phyloP scores from a whole-genome alignment of 345 rosid genomes.

The Gossypium stocksii region DNA sequence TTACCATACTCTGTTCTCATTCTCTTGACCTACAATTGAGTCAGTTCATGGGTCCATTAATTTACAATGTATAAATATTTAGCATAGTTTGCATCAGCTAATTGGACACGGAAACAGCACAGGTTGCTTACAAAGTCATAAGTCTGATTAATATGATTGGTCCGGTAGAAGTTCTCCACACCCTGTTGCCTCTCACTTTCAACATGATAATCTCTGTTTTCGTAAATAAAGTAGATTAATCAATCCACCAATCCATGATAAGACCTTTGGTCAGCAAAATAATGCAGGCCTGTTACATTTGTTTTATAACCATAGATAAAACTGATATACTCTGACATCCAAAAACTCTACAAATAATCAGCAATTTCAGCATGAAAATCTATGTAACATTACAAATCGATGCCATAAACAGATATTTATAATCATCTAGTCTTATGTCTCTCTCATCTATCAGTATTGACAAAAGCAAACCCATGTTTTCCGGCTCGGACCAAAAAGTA shows the following conservation, averaged over 20 bases:
- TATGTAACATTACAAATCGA: too few species aligned
- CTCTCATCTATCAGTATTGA: not conserved
- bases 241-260: not conserved
- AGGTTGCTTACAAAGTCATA: conserved; percentile 57
- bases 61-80: not conserved
- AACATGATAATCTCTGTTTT: conserved; percentile 62
- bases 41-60: not conserved
- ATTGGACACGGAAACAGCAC: not conserved
- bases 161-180: conserved; percentile 69
- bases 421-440: not conserved
- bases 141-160: conserved; percentile 75
- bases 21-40: conserved; percentile 20
- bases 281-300: not conserved
- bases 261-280: not conserved
- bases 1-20: conserved; percentile 36
- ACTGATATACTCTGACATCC: not conserved
- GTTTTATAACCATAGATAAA: not conserved
- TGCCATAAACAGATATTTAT: too few species aligned
- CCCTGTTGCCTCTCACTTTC: conserved; percentile 65
- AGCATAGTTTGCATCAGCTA: not conserved
- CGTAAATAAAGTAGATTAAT: not conserved
- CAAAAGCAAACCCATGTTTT: not conserved
- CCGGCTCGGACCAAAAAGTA: not conserved
- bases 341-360: too few species aligned
- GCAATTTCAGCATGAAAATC: too few species aligned